phyloP scores from a whole-genome alignment of 164 flowering plant genomes.

The Nelumbo lutea region DNA sequence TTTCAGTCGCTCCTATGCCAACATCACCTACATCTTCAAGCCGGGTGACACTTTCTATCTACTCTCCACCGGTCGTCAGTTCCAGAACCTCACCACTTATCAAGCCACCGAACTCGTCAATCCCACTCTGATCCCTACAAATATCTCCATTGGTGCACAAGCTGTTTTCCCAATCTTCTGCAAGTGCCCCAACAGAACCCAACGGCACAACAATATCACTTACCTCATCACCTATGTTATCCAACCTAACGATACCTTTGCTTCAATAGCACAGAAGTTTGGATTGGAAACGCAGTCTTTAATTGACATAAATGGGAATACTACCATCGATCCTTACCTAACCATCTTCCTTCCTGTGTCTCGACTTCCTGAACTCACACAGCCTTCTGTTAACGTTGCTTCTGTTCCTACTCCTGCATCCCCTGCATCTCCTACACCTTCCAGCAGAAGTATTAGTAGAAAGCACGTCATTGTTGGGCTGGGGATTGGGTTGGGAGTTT shows the following conservation, averaged over 20 bases:
- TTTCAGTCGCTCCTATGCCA: conserved; percentile 42
- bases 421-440: conserved; percentile 5
- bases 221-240: conserved; percentile 59
- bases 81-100: conserved; percentile 66
- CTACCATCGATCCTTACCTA: conserved; percentile 18
- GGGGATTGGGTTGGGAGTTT: conserved; percentile 51
- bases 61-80: conserved; percentile 37
- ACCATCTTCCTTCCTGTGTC: conserved; percentile 71
- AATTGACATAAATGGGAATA: conserved; percentile 39
- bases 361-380: conserved; percentile 42
- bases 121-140: conserved; percentile 47
- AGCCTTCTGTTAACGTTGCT: conserved; percentile 31
- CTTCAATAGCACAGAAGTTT: conserved; percentile 45
- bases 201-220: conserved; percentile 25
- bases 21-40: conserved; percentile 44
- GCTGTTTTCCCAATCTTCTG: conserved; percentile 70
- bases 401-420: conserved; percentile 8
- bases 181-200: conserved; percentile 61
- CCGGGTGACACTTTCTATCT: conserved; percentile 52
- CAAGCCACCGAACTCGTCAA: conserved; percentile 67
- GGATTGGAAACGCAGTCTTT: conserved; percentile 31
- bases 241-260: conserved; percentile 55
- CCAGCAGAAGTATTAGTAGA: conserved; percentile 8
- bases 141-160: conserved; percentile 38
- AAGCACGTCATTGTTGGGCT: conserved; percentile 45